Evolutionary conservation across 2,329 filamentous ascomycete species (phyloP), one percentile per base, ranked within the genome.

Genomic region (Fusarium anthophilum): DNA sequence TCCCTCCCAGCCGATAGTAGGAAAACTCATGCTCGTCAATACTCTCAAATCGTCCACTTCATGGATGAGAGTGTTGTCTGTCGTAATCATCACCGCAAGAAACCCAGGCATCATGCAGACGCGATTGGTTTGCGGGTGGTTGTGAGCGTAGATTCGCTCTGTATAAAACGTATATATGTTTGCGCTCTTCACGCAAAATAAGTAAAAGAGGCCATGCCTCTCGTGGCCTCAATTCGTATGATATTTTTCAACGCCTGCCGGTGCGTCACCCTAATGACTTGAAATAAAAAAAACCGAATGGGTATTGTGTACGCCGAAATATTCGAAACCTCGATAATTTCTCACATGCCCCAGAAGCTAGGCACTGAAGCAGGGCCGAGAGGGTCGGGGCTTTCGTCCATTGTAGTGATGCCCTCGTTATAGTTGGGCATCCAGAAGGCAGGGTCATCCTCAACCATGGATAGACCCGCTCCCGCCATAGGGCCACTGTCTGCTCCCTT

Each of bases 371-470:
- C 74, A 28, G 81, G 73, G 15, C 78, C 79, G 22, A 83, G 74
- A 24, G 79, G 73, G 44, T 83, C 81, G n/a, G 81, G 75, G 66
- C 76, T 82, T 48, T 84, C 82, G 32, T 82, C 82, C 65, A 83
- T 74, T 24, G 82, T 70, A 35, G 80, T 72, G 56, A 83, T 79
- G 76, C 77, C 78, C 47, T 83, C 82, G 66, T 82, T 81, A 76
- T 86, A 87, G 57, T 87, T 85, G 43, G 81, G 82, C 79, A 87
- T 83, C 86, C 86, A 88, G 62, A 86, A 85, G 7, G 83, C 82
- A 26, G 85, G 81, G 71, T 89, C 86, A 47, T 88, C 85, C 44
- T 91, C 89, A 15, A 88, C 83, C 72, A 87, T 83, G 12, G 86
- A 84, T 35, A 87, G 81, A 51, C 87, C 84, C 22, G 83, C 81